Evolutionary conservation across 2,329 filamentous ascomycete species (phyloP).

Genomic region (Paracorniculantispora psalliotae): DNA sequence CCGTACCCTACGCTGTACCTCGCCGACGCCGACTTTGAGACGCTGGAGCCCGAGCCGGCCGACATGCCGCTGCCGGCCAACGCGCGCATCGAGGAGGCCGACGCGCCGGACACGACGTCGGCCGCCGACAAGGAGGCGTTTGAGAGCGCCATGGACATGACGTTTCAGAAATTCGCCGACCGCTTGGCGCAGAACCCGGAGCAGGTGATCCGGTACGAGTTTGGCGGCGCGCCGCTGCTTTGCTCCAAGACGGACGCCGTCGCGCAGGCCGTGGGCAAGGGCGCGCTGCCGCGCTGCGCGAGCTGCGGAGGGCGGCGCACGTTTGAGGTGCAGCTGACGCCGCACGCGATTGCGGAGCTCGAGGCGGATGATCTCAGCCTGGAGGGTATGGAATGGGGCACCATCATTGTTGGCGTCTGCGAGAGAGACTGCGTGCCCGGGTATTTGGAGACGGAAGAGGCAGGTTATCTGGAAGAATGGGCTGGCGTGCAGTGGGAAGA

Average conservation of each 20-base stretch:
- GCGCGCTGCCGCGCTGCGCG: slow-evolving; percentile 65
- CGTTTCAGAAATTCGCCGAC: slow-evolving; percentile 77
- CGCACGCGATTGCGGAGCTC: slow-evolving; percentile 82
- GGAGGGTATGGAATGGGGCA: slow-evolving; percentile 98
- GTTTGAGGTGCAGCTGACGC: slow-evolving; percentile 90
- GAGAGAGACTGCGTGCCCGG: slow-evolving; percentile 66
- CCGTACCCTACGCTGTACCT: slow-evolving; percentile 76
- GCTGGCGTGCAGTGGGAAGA: slow-evolving; percentile 98
- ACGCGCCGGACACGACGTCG: slow-evolving; percentile 33
- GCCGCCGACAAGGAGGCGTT: slow-evolving; percentile 65
- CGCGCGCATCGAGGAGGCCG: slow-evolving; percentile 37
- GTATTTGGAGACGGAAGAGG: slow-evolving; percentile 54
- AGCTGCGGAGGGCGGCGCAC: slow-evolving; percentile 70
- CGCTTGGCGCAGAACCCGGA: slow-evolving; percentile 75
- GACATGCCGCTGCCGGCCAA: slow-evolving; percentile 49
- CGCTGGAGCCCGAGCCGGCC: slow-evolving; percentile 57
- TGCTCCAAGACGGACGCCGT: slow-evolving; percentile 75
- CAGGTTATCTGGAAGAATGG: slow-evolving; percentile 91
- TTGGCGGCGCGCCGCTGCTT: slow-evolving; percentile 65
- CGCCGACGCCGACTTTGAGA: slow-evolving; percentile 87
- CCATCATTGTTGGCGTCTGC: slow-evolving; percentile 82
- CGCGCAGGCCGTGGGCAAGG: slow-evolving; percentile 53
- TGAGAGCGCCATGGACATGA: slow-evolving; percentile 68
- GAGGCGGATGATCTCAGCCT: slow-evolving; percentile 69
- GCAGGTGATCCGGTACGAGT: slow-evolving; percentile 78